A percentile compares a stretch with the other conserved stretches of the same genome.
Conservation (phyloP, 257 asterid genomes). For the Solanum gandarillasii region DNA sequence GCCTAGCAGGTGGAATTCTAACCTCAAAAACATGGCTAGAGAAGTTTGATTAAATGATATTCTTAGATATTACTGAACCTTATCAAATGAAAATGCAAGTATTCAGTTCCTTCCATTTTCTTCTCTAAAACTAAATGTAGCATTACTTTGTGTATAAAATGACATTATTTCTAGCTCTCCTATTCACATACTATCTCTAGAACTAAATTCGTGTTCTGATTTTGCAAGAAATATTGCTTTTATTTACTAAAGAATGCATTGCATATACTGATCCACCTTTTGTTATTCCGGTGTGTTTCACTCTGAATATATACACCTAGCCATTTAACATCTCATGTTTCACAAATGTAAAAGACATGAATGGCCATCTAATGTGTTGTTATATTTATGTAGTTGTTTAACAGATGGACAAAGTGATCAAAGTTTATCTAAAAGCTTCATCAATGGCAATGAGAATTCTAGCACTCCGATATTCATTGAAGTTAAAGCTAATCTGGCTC, state of each 20-base stretch:
- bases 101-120: not conserved
- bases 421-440: constrained; percentile 21
- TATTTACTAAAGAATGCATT: not conserved
- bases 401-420: constrained; percentile 31
- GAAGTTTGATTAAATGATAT: not conserved
- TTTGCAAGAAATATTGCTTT: not conserved
- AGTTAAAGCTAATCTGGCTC: not conserved
- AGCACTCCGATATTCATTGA: not conserved
- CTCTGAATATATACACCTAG: not conserved
- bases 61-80: not conserved
- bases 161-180: not conserved
- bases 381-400: constrained; percentile 32
- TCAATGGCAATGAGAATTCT: constrained; percentile 4
- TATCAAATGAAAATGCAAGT: not conserved
- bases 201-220: not conserved
- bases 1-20: constrained; percentile 53
- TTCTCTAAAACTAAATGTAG: not conserved
- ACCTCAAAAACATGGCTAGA: not conserved
- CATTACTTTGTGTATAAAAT: not conserved
- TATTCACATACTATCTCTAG: not conserved
- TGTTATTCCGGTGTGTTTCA: not conserved
- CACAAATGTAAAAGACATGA: not conserved
- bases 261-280: not conserved
- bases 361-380: not conserved
- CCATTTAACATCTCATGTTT: not conserved